Evolutionary conservation across 2,329 filamentous ascomycete species (phyloP).

Genomic region (Claviceps digitariae): DNA sequence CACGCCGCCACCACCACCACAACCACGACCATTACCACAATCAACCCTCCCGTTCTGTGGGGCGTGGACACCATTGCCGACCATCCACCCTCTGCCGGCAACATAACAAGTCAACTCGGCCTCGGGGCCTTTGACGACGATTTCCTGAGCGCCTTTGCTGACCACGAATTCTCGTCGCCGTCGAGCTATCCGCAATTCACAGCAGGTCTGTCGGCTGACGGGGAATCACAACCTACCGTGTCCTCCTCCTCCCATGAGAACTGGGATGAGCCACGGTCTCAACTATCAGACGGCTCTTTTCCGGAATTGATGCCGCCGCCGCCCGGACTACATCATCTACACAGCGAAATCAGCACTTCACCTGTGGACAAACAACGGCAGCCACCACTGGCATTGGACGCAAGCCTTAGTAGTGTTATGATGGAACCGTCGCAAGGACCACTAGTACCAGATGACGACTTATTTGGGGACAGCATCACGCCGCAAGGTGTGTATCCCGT

Average conservation of each 20-base stretch:
- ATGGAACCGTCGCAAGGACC: constrained; percentile 1
- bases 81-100: neutral
- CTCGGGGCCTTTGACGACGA: constrained; percentile 10
- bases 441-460: constrained; percentile 11
- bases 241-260: constrained; percentile 17
- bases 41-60: constrained; percentile 4
- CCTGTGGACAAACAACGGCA: constrained; percentile 17
- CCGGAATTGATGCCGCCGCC: constrained; percentile 17
- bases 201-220: constrained; percentile 5
- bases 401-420: neutral
- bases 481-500: neutral
- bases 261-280: constrained; percentile 13
- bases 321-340: neutral
- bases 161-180: constrained; percentile 22
- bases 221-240: constrained; percentile 14
- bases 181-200: constrained; percentile 21
- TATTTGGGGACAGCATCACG: constrained; percentile 14
- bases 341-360: neutral
- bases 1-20: neutral
- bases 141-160: constrained; percentile 14
- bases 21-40: neutral
- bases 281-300: constrained; percentile 16
- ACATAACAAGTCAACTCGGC: neutral
- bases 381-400: constrained; percentile 9
- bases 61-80: constrained; percentile 6